Evolutionary conservation across 140 eudicot genomes (phyloP).

Genomic region (Cichorium intybus): DNA sequence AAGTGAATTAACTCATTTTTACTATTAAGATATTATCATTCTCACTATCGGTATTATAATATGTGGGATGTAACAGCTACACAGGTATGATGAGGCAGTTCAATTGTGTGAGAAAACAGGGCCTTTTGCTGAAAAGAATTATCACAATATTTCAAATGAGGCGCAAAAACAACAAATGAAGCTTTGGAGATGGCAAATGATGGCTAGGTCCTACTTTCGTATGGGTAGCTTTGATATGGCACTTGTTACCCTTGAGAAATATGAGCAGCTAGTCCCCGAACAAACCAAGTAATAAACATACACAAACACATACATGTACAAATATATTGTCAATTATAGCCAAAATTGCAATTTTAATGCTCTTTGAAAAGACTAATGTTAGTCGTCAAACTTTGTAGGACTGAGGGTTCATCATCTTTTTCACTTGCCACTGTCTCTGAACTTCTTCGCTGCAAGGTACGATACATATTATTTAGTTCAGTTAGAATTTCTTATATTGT

Average conservation of each 20-base stretch:
- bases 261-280: slow-evolving; percentile 37
- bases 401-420: slow-evolving; percentile 32
- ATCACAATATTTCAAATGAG: slow-evolving; percentile 18
- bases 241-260: slow-evolving; percentile 59
- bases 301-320: background rate
- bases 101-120: slow-evolving; percentile 72
- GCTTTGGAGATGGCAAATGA: slow-evolving; percentile 72
- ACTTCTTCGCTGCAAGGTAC: slow-evolving; percentile 72
- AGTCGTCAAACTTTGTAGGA: slow-evolving; percentile 12
- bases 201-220: slow-evolving; percentile 58
- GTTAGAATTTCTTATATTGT: background rate
- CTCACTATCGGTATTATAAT: slow-evolving; percentile 13
- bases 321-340: background rate
- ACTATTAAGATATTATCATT: background rate
- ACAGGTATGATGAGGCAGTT: slow-evolving; percentile 66
- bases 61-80: slow-evolving; percentile 44
- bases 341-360: too few relatives aligned
- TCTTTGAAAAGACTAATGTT: too few relatives aligned
- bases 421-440: slow-evolving; percentile 59
- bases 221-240: slow-evolving; percentile 79
- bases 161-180: slow-evolving; percentile 23
- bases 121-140: slow-evolving; percentile 54
- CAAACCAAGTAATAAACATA: slow-evolving; percentile 42
- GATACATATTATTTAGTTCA: background rate
- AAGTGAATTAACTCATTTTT: background rate